A percentile compares a stretch with the other conserved stretches of the same genome.
phyloP scores from a whole-genome alignment of 331 rosid genomes.

The Quercus lobata region DNA sequence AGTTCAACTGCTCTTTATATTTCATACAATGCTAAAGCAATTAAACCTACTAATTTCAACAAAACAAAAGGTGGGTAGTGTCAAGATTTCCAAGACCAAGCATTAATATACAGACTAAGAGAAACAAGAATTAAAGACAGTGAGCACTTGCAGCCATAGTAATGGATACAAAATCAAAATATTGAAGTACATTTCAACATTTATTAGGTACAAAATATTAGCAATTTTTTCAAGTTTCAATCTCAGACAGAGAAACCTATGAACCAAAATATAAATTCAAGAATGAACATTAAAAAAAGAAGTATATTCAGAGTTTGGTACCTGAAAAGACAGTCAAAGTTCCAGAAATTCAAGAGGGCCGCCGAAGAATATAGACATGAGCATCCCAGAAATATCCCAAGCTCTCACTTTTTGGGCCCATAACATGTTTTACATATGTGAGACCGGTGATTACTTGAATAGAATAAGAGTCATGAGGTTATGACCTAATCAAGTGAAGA shows the following conservation, averaged over 20 bases:
- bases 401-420: constrained; percentile 13
- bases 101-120: constrained; percentile 4
- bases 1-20: constrained; percentile 8
- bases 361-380: constrained; percentile 30
- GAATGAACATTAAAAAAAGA: not conserved
- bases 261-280: constrained; percentile 10
- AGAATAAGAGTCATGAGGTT: not conserved
- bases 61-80: not conserved
- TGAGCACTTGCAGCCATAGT: constrained; percentile 9
- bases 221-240: not conserved
- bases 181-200: not conserved
- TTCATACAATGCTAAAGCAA: constrained; percentile 14
- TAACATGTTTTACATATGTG: not conserved
- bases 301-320: constrained; percentile 20
- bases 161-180: not conserved
- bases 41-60: not conserved
- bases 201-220: not conserved
- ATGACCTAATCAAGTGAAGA: not conserved
- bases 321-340: constrained; percentile 38
- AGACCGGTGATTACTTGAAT: not conserved
- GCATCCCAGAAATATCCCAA: constrained; percentile 13
- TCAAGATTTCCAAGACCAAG: constrained; percentile 8
- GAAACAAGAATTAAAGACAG: constrained; percentile 24
- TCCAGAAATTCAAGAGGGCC: constrained; percentile 34
- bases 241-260: not conserved